These are phyloP conservation scores for Achaetomiella virescens DNA, from an alignment of 495 filamentous ascomycete genomes.

Conservation along the genomic window DNA sequence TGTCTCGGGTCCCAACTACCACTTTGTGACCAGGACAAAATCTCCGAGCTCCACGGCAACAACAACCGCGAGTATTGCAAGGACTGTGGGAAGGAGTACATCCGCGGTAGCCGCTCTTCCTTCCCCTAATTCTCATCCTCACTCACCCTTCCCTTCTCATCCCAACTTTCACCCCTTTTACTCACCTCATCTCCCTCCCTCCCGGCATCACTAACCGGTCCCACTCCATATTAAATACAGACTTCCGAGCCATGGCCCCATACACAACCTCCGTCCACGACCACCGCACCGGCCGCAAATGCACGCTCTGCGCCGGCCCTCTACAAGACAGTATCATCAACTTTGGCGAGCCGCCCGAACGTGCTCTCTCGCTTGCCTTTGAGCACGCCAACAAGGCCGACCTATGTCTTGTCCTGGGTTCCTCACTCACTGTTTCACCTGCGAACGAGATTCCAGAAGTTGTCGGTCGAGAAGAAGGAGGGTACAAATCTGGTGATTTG, in stretches of 20 bases:
- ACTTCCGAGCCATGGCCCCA: constrained; percentile 40
- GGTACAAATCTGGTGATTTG: constrained; percentile 35
- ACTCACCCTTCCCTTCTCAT: neutral
- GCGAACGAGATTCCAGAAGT: constrained; percentile 37
- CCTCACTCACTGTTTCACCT: constrained; percentile 39
- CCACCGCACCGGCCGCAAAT: constrained; percentile 42
- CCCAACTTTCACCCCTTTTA: no score
- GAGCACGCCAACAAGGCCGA: constrained; percentile 36
- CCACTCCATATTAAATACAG: no score
- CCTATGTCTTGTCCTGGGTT: constrained; percentile 40
- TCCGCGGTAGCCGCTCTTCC: constrained; percentile 30
- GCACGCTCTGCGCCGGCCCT: constrained; percentile 27
- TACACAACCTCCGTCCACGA: constrained; percentile 39
- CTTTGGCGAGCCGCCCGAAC: constrained; percentile 35
- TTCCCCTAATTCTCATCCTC: no score
- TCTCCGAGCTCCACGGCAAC: constrained; percentile 44
- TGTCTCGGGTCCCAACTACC: neutral
- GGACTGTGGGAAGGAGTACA: constrained; percentile 40
- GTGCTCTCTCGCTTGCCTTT: constrained; percentile 28
- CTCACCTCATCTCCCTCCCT: no score
- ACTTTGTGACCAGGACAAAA: constrained; percentile 18
- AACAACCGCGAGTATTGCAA: constrained; percentile 42
- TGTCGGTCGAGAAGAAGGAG: constrained; percentile 22
- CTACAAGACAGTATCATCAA: constrained; percentile 43
- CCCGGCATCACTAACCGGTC: no score